Percentiles rank a stretch among this genome's conserved stretches.
Evolutionary conservation across 202 grass and related monocot species (phyloP).

Genomic region (Dendrocalamus latiflorus): DNA sequence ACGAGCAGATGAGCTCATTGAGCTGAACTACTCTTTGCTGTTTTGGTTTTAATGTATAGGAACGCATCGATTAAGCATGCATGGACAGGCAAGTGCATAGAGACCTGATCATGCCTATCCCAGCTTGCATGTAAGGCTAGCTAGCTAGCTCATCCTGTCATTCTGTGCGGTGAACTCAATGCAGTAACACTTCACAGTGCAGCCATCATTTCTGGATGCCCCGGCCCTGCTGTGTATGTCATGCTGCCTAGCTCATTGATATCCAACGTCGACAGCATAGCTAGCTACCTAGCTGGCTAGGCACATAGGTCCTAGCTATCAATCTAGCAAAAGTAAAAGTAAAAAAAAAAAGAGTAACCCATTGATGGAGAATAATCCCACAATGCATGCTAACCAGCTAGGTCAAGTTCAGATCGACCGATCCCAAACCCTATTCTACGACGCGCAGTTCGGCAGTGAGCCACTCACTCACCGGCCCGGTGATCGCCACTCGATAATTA

Average conservation of each 20-base stretch:
- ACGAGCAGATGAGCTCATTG: neutral
- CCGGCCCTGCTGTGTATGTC: neutral
- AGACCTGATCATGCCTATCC: conserved; percentile 24
- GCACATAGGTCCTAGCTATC: neutral
- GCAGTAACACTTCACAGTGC: conserved; percentile 28
- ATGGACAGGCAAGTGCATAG: conserved; percentile 1
- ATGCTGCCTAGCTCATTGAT: neutral
- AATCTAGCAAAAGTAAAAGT: neutral
- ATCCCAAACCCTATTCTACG: conserved; percentile 16
- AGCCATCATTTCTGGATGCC: conserved; percentile 34
- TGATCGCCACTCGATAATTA: neutral
- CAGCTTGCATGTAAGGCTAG: neutral
- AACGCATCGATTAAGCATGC: conserved; percentile 8
- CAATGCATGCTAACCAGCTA: neutral
- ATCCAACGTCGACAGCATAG: conserved; percentile 23
- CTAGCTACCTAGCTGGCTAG: neutral
- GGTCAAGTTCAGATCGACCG: neutral
- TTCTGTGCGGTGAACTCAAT: conserved; percentile 21
- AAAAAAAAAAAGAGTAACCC: neutral
- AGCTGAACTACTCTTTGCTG: neutral
- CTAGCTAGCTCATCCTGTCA: conserved; percentile 15
- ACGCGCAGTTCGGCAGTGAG: conserved; percentile 19
- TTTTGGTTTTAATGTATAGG: conserved; percentile 11
- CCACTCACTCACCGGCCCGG: neutral
- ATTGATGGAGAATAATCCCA: neutral